Base-by-base conservation (phyloP, 2,329 filamentous ascomycete species). In the Blastomyces gilchristii region DNA sequence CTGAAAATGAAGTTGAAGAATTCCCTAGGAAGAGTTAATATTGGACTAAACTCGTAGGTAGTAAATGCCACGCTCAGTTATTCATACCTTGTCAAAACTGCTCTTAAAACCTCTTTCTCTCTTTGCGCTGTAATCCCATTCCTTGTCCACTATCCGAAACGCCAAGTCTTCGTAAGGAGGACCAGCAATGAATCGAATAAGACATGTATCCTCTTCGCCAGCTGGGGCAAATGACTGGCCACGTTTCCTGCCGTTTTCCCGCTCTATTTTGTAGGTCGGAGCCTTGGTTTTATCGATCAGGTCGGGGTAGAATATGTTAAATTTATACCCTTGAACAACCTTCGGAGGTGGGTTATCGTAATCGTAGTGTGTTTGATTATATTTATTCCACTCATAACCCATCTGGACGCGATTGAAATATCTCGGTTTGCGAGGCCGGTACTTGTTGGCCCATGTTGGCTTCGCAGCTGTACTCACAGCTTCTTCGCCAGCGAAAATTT, bases 341-440 rank as follows among this genome's bases (percentile, higher is more conserved):
- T 96, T 97, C 34, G 94, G 94, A 1, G 94, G 94, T 1, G 94
- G 94, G 71, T 97, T 97, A 73, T 97, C 93, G 75, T 97, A 91
- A 75, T 97, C 94, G 78, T 99, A 99, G 77, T 99, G 94, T 14
- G 94, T 99, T 78, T 99, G 94, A 72, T 99, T 99, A 82, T 99
- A 99, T 77, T 99, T 99, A 81, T 99, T 99, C 94, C 94, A 99
- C 76, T 99, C 94, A 75, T 97, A 99, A 61, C 94, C 94, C 90
- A 97, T 97, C 76, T 96, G 92, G 57, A 97, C 92, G 50, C 94
- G 88, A 73, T 97, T 97, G 82, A 99, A 99, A 78, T 97, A 97
- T 65, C 89, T 86, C 14, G 94, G 94, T 77, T 97, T 99, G 66
- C 94, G 85, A 8, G 93, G 91, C 49, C 88, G 85, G 75, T 96